Percentiles rank a stretch among this genome's conserved stretches.
phyloP scores from a whole-genome alignment of 768 basidiomycete species.

The Rhizopogon sp. region DNA sequence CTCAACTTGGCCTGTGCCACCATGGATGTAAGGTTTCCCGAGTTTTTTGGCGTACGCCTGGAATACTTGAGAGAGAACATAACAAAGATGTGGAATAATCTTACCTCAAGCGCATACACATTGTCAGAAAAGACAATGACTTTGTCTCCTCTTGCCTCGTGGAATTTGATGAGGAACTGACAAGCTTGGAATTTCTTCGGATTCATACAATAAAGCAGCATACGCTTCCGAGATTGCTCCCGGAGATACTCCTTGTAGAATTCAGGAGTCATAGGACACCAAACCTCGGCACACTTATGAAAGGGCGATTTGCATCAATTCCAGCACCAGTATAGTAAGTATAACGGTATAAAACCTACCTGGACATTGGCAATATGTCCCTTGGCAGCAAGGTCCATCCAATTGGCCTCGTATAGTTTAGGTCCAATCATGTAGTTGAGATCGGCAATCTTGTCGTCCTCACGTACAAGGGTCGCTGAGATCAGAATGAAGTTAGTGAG shows the following conservation, averaged over 20 bases:
- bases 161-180: constrained; percentile 97
- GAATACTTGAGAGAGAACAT: neutral
- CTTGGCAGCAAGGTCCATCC: constrained; percentile 99
- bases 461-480: constrained; percentile 92
- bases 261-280: constrained; percentile 99
- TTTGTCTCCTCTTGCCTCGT: constrained; percentile 97
- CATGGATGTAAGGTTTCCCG: constrained; percentile 93
- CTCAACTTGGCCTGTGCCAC: constrained; percentile 90
- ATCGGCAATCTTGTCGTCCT: constrained; percentile 98
- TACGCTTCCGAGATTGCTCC: constrained; percentile 88
- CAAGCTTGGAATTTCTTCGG: constrained; percentile 99
- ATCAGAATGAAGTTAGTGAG: neutral
- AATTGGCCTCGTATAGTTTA: constrained; percentile 98
- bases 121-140: constrained; percentile 99
- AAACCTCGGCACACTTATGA: constrained; percentile 92
- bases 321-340: neutral
- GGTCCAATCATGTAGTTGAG: constrained; percentile 99
- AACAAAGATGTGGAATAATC: constrained; percentile 12
- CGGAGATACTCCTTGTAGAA: constrained; percentile 97
- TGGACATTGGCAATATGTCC: constrained; percentile 99
- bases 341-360: constrained; percentile 40
- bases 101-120: constrained; percentile 91
- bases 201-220: constrained; percentile 99
- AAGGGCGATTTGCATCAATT: constrained; percentile 2
- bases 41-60: constrained; percentile 93